Base-by-base conservation (phyloP, 352 stramenopile genomes). In the Pythium volutum region DNA sequence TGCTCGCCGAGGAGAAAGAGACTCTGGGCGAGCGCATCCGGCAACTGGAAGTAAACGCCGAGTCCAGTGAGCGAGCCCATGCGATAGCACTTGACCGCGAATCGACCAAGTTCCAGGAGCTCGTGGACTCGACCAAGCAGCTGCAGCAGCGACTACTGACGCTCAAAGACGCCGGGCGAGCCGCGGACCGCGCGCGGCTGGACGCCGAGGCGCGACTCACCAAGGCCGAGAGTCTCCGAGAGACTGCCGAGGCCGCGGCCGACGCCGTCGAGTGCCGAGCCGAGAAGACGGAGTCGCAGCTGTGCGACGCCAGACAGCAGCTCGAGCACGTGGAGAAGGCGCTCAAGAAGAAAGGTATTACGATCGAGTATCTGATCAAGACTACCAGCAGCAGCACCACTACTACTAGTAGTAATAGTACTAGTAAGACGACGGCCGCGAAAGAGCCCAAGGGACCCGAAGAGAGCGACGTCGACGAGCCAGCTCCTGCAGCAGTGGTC, bases 341-440 rank as follows among this genome's bases (percentile, higher is more conserved):
- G 15, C 75, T 88, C 25, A 67, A 76, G 60, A 73, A 74, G n/a
- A 81, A 81, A 15, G 79, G 79, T 3, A 84, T 88, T 62, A 84
- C 79, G n/a, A 70, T 82, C 46, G 79, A 85, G n/a, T 88, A 77
- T 41, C 34, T 88, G 23, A 50, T 88, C 20, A 87, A 77, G 62
- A 39, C 8, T 25, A 25, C 27, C 14, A 36, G 7, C 15, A 53
- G 5, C 25, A 63, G 47, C 14, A 36, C 29, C 20, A 64, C 12
- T 38, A 59, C 20, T 18, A 54, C 36, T 34, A 53, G 26, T 31
- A 45, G 15, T 42, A 1, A 33, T n/a, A 22, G 23, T 6, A 12
- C 48, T 7, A 57, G 1, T 6, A 51, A 57, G 15, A 22, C 9
- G 10, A 52, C 57, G 9, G 11, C 43, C 5, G 0, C 52, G 20